Evolutionary conservation across 2,329 filamentous ascomycete genomes (phyloP).

Genomic region (Aspergillus carbonarius): DNA sequence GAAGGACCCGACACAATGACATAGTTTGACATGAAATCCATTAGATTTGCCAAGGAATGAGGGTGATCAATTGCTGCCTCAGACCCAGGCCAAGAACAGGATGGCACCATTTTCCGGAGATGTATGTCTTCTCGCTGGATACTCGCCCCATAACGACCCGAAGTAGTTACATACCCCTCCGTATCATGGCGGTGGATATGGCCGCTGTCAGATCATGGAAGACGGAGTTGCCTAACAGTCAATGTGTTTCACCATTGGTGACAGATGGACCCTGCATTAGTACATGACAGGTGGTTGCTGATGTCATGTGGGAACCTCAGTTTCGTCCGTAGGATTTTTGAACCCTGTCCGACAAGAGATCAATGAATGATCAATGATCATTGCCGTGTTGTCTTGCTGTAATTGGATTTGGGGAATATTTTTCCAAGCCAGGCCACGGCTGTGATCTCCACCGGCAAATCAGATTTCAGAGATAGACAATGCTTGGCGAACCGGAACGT

Average conservation of each 20-base stretch:
- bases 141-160: neutral
- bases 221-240: slow-evolving; percentile 1
- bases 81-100: neutral
- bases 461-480: neutral
- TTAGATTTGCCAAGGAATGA: neutral
- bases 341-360: neutral
- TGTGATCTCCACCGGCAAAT: neutral
- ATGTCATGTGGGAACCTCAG: neutral
- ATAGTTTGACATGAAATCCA: too few relatives aligned
- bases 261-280: slow-evolving; percentile 3
- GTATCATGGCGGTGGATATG: neutral
- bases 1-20: too few relatives aligned
- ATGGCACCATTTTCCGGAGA: neutral
- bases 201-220: slow-evolving; percentile 1
- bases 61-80: neutral
- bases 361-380: neutral
- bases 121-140: too few relatives aligned
- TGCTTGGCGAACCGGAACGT: neutral
- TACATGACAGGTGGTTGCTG: slow-evolving; percentile 5
- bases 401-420: neutral
- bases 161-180: neutral
- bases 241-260: slow-evolving; percentile 6
- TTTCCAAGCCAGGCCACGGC: neutral
- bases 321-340: neutral
- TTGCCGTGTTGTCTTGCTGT: neutral